Conservation (phyloP, 2,329 filamentous ascomycete genomes). For the Colletotrichum tanaceti region DNA sequence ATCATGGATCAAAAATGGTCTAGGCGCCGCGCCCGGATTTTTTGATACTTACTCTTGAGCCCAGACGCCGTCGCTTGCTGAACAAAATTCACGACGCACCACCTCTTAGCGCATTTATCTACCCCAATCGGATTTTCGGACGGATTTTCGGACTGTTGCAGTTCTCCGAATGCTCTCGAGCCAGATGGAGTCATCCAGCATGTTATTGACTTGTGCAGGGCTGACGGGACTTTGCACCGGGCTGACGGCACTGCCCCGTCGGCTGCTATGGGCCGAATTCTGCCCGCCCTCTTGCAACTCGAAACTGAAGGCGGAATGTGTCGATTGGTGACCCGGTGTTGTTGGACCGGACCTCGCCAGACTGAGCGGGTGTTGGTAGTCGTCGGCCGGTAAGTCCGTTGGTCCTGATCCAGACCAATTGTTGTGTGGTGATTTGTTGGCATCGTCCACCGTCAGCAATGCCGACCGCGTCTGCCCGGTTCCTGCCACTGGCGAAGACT, state of each 20-base stretch:
- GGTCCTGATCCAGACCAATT: conserved; percentile 56
- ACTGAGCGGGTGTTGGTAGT: conserved; percentile 63
- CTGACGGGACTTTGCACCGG: conserved; percentile 74
- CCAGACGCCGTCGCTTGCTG: conserved; percentile 35
- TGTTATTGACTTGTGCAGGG: conserved; percentile 81
- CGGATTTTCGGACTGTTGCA: conserved; percentile 73
- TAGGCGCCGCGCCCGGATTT: conserved; percentile 5
- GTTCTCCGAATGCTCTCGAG: conserved; percentile 91
- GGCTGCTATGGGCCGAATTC: conserved; percentile 57
- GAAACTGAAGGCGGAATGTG: conserved; percentile 68
- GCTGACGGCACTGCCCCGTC: conserved; percentile 76
- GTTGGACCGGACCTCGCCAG: conserved; percentile 61
- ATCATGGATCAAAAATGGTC: not conserved
- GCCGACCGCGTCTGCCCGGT: conserved; percentile 46
- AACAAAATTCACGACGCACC: conserved; percentile 2
- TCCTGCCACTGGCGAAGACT: conserved; percentile 42
- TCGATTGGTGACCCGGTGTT: conserved; percentile 55
- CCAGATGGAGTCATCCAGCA: conserved; percentile 91
- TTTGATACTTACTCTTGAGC: not conserved
- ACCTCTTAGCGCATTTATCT: conserved; percentile 21
- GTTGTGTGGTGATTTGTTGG: conserved; percentile 51
- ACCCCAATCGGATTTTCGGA: conserved; percentile 42
- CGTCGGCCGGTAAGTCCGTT: conserved; percentile 55
- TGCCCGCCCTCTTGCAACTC: conserved; percentile 62
- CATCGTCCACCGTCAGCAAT: conserved; percentile 52